Evolutionary conservation across 495 filamentous ascomycete species (phyloP), one percentile per base, ranked within the genome.

Genomic region (Terfezia boudieri): DNA sequence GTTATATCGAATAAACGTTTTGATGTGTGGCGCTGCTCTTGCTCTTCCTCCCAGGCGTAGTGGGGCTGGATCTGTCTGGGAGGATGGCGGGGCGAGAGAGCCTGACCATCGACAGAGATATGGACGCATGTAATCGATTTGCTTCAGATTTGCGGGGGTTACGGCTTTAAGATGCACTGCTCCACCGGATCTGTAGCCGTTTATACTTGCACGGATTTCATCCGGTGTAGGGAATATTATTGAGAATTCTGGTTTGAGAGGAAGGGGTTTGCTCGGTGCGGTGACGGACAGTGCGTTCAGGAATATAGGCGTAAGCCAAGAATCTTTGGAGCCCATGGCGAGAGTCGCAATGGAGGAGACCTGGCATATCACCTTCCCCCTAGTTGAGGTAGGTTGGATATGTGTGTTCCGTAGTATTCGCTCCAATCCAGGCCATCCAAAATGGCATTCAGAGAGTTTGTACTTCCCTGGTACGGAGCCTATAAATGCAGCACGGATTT

Each of bases 11-110:
- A 89, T 78, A 56, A 90, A 94, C 0, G 86, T 93, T 65, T 94
- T 94, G 59, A 93, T 83, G 62, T 94, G 87, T 0, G 87, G 87
- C 4, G 87, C 86, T 4, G 86, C 86, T n/a, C 76, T 73, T n/a
- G 76, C 71, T 49, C 87, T 73, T 10, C 81, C 76, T 23, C 77
- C 74, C 22, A 12, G n/a, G 6, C 49, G 14, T 26, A 51, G n/a
- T 2, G 23, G 49, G 1, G n/a, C 49, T 12, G 11, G 11, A 51
- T 51, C 49, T 32, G 26, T 32, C 26, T 2, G 4, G 2, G 26
- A 32, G 12, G n/a, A 12, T 51, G 6, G 4, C 14, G 26, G 26
- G 5, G 14, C n/a, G n/a, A 12, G 11, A 16, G 49, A 32, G 22
- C 32, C 73, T 4, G n/a, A 12, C 49, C 49, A 51, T 26, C 49